Base-by-base conservation (phyloP, 495 filamentous ascomycete species). In the Penicillium crystallinum region DNA sequence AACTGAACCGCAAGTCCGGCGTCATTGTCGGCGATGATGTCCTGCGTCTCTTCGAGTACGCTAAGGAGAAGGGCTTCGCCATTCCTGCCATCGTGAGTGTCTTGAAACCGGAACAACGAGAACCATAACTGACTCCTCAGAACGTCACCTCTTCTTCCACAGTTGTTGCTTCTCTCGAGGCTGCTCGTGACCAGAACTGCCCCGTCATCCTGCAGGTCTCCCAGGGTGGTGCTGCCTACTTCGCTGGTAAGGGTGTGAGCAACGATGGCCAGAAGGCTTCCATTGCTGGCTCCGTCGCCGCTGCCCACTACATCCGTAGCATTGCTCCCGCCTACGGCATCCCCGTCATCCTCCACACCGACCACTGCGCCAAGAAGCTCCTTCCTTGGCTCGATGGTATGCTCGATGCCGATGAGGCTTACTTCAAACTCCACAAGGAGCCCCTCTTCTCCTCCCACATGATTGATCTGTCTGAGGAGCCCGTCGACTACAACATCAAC, bases 331-430 rank as follows among this genome's bases (percentile, higher is more conserved):
- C 80, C 52, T 98, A 98, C 73, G 90, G 84, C 56, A 78, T 98
- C 49, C 93, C 93, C 51, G 93, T 96, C 49, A 76, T 97, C 51
- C 82, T 96, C 49, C 88, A 95, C 82, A 93, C 88, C 61, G 90
- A 96, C 60, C 90, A 95, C 76, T 95, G 90, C 70, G 90, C 90
- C 67, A 91, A 89, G 85, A 93, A 95, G 81, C 84, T 95, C 42
- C 81, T 93, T 14, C 90, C 90, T 37, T 97, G 95, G 93, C 75
- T 98, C 61, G 93, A 97, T 68, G 93, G 93, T 61, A 91, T 98
- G 85, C 72, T 97, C 42, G 89, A 90, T 57, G 87, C 78, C 47
- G 91, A 96, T 67, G 95, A 99, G 84, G 75, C 73, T 46, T 90
- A 91, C 78, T 95, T 92, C 86, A 91, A 95, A 81, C 66, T 82